These are phyloP conservation scores for Colletotrichum lini DNA, from an alignment of 2,329 filamentous ascomycete species.

Conservation along the genomic window DNA sequence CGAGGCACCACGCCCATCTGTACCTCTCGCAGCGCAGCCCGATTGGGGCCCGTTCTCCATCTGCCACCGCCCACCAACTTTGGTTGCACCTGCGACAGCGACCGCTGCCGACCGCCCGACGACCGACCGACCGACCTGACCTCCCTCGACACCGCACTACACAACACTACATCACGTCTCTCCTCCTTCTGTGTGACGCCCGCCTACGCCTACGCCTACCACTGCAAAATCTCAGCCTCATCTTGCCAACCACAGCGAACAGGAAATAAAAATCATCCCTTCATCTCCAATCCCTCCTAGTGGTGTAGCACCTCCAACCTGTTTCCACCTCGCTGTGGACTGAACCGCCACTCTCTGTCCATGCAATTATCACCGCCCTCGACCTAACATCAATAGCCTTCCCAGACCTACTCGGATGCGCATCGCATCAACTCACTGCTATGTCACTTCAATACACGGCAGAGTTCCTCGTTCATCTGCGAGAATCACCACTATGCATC, in stretches of 20 bases:
- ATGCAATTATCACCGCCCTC: constrained; percentile 31
- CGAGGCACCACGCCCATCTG: constrained; percentile 11
- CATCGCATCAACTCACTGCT: constrained; percentile 53
- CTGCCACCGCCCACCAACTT: constrained; percentile 21
- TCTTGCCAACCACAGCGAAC: background rate
- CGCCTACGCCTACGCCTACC: background rate
- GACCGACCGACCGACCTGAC: constrained; percentile 23
- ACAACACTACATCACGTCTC: background rate
- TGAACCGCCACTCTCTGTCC: constrained; percentile 7
- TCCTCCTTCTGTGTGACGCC: constrained; percentile 8
- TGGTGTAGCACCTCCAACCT: constrained; percentile 16
- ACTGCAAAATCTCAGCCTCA: constrained; percentile 8
- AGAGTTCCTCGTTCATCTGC: constrained; percentile 82
- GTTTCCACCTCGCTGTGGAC: constrained; percentile 23
- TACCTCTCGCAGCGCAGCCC: constrained; percentile 34
- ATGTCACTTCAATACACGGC: constrained; percentile 79
- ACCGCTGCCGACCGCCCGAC: constrained; percentile 25
- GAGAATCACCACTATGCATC: constrained; percentile 85
- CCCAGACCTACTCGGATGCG: constrained; percentile 50
- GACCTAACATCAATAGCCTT: constrained; percentile 31
- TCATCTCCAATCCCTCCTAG: constrained; percentile 12
- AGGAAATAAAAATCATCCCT: constrained; percentile 5
- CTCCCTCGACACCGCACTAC: constrained; percentile 15
- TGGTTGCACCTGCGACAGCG: background rate
- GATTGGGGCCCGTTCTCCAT: constrained; percentile 37